Conservation (phyloP, 2,329 filamentous ascomycete genomes). For the Botryotinia calthae region DNA sequence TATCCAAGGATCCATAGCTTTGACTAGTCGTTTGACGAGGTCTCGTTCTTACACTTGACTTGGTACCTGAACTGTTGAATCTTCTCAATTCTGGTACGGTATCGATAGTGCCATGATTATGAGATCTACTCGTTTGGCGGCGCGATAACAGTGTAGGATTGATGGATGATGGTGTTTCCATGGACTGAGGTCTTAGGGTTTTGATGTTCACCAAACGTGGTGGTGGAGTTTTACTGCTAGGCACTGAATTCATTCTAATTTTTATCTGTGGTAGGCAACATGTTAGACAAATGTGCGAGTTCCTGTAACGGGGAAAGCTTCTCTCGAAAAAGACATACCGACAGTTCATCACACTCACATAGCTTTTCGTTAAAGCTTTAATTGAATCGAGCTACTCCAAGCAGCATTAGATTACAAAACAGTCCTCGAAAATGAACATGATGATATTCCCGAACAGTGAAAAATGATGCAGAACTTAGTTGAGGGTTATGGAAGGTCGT, state of each 20-base stretch:
- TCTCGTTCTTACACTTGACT: neutral
- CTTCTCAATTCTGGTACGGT: conserved; percentile 7
- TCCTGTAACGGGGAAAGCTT: neutral
- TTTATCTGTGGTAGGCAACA: neutral
- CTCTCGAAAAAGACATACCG: neutral
- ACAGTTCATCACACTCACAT: neutral
- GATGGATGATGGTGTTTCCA: neutral
- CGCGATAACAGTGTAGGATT: conserved; percentile 15
- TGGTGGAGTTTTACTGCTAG: neutral
- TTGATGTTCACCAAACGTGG: neutral
- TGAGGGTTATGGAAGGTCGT: neutral
- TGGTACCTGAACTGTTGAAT: conserved; percentile 4
- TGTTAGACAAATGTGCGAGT: neutral
- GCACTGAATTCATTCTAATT: neutral
- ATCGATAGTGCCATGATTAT: conserved; percentile 16
- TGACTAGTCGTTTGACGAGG: neutral
- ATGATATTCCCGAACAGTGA: neutral
- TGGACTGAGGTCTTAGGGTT: neutral
- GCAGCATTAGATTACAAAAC: neutral
- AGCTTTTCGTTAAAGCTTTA: neutral
- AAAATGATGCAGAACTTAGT: neutral
- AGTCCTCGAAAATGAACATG: neutral
- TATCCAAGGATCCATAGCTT: conserved; percentile 4
- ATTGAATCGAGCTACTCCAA: neutral
- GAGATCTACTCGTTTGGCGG: conserved; percentile 6